Conservation (phyloP, 257 asterid genomes). For the Fraxinus quadrangulata region DNA sequence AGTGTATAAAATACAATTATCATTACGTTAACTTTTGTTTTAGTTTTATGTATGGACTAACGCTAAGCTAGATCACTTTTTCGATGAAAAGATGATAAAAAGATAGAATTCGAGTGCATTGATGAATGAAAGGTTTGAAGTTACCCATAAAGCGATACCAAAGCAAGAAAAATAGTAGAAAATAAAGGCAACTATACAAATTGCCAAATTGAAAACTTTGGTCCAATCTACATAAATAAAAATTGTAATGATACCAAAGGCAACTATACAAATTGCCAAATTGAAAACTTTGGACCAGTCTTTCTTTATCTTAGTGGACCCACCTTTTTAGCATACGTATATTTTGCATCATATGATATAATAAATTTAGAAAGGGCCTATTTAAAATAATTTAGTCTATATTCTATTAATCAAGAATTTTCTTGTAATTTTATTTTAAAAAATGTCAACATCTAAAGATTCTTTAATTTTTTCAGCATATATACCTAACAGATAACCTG, state of each 20-base stretch:
- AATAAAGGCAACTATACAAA: no score
- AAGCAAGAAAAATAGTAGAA: no score
- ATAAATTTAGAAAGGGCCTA: neutral
- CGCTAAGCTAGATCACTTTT: no score
- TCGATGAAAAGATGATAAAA: no score
- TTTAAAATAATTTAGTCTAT: neutral
- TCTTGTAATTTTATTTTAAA: neutral
- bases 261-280: conserved; percentile 11
- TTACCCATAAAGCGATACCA: no score
- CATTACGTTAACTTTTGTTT: no score
- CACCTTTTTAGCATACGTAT: conserved; percentile 17
- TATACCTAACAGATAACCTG: conserved; percentile 62
- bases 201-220: no score
- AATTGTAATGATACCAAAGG: neutral
- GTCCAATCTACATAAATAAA: no score
- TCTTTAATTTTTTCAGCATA: conserved; percentile 32
- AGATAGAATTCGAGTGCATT: no score
- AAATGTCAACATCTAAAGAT: conserved; percentile 51
- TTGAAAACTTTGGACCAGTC: conserved; percentile 49
- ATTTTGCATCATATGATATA: neutral
- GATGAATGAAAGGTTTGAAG: no score
- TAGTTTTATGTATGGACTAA: no score
- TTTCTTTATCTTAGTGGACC: conserved; percentile 33
- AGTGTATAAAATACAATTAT: no score
- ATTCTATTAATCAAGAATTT: neutral